These are phyloP conservation scores for Lasiodiplodia theobromae DNA, from an alignment of 2,329 filamentous ascomycete genomes.

Conservation along the genomic window DNA sequence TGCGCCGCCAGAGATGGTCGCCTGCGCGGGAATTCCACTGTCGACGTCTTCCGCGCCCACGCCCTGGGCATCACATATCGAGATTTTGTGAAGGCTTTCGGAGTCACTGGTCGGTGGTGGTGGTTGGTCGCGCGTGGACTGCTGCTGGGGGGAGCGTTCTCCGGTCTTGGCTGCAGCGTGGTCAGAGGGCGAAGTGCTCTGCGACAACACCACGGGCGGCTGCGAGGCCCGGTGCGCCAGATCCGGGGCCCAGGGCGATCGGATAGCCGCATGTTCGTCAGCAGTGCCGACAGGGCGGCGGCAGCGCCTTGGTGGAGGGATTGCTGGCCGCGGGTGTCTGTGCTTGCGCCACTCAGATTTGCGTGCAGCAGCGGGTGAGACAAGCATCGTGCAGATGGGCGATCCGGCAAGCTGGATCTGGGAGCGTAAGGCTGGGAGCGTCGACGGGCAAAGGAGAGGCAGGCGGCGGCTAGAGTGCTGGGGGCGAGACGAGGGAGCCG, in stretches of 20 bases:
- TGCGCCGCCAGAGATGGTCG: neutral
- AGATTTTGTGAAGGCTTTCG: neutral
- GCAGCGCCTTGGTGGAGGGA: constrained; percentile 11
- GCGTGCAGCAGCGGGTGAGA: constrained; percentile 3
- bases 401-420: neutral
- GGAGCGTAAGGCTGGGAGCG: neutral
- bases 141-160: neutral
- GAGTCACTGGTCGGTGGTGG: neutral
- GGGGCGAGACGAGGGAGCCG: neutral
- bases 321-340: neutral
- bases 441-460: constrained; percentile 1
- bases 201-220: neutral
- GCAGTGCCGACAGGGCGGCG: neutral
- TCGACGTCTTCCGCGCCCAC: neutral
- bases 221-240: neutral
- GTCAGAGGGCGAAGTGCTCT: neutral
- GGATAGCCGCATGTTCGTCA: constrained; percentile 1
- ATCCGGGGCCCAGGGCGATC: constrained; percentile 5
- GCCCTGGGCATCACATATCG: neutral
- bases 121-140: neutral
- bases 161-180: neutral
- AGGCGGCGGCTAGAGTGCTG: neutral
- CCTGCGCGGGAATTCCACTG: neutral
- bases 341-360: constrained; percentile 6
- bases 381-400: constrained; percentile 5